These are phyloP conservation scores for Prunus yedoensis DNA, from an alignment of 331 rosid genomes.

Conservation along the genomic window DNA sequence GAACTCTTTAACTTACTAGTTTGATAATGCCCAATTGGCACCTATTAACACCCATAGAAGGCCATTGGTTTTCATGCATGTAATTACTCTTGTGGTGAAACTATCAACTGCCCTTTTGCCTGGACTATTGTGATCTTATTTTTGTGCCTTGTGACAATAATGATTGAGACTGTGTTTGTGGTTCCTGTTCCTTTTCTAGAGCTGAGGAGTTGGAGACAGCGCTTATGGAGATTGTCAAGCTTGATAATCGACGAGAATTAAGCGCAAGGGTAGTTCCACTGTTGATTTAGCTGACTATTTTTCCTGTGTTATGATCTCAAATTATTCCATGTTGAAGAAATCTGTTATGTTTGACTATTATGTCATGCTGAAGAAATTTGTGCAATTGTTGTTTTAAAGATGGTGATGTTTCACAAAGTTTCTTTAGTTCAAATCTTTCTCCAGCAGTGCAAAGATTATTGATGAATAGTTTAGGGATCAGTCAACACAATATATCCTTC, in stretches of 20 bases:
- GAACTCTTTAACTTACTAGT: neutral
- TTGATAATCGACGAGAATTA: slow-evolving; percentile 71
- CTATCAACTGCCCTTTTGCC: neutral
- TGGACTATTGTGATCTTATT: neutral
- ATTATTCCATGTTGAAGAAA: neutral
- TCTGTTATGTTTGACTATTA: slow-evolving; percentile 10
- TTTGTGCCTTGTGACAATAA: slow-evolving; percentile 17
- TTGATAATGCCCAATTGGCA: slow-evolving; percentile 10
- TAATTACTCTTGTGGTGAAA: neutral
- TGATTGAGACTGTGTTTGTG: slow-evolving; percentile 22
- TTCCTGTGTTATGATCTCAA: slow-evolving; percentile 9
- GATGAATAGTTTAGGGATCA: neutral
- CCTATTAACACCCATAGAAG: neutral
- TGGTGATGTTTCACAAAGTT: slow-evolving; percentile 3
- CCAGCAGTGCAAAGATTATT: neutral
- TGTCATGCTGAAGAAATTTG: neutral
- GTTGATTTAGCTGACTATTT: slow-evolving; percentile 30
- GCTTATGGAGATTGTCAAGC: slow-evolving; percentile 78
- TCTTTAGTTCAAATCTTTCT: neutral
- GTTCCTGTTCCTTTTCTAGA: slow-evolving; percentile 45
- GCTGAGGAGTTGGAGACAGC: slow-evolving; percentile 95
- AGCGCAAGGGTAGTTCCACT: slow-evolving; percentile 67
- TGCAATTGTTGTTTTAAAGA: slow-evolving; percentile 7
- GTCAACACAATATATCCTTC: neutral
- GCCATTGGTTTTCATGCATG: slow-evolving; percentile 5